Evolutionary conservation across 257 asterid species (phyloP), one percentile per base, ranked within the genome.

Genomic region (Nicotiana undulata): DNA sequence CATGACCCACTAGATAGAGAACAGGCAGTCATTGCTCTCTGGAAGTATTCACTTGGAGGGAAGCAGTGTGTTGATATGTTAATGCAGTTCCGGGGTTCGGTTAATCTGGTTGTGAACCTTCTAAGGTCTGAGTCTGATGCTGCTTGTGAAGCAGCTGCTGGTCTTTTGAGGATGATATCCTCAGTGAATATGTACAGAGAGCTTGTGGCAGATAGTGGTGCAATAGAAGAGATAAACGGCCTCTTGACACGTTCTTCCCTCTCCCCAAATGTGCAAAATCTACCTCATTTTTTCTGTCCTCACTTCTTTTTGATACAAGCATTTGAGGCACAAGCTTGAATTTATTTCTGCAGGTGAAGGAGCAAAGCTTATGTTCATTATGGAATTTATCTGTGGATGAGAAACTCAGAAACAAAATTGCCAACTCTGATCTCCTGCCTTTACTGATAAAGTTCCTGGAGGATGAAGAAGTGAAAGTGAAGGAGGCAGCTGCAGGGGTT

Each of bases 61-160:
- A 93, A 92, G 87, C 80, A 89, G 44, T 89, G 90, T 63, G 56
- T 93, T 44, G 98, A 94, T 77, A 88, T 85, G 87, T 87, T 94
- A 83, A 86, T 93, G 96, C 91, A 88, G 82, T 86, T 88, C 81
- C 80, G 20, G 15, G 97, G 98, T 56, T 86, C 87, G 11, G 56
- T 94, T 84, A 92, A 89, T 88, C 98, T 94, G 81, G 84, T 89
- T 10, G 93, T 92, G 82, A 94, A 89, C 87, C 94, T 94, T 83
- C 88, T 94, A 17, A 89, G 88, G 83, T 90, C 96, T 1, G 86
- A 89, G 80, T 90, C 95, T 18, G 90, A 86, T 80, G 88, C 93
- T 79, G 88, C 98, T 37, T 89, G 95, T 80, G 98, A 93, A 90
- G 98, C 94, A 51, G 97, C 98, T 77, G 93, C 95, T 77, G 98